A percentile compares a stretch with the other conserved stretches of the same genome.
Evolutionary conservation across 1,284 basidiomycete species (phyloP).

Genomic region (Rhodotorula sp.): DNA sequence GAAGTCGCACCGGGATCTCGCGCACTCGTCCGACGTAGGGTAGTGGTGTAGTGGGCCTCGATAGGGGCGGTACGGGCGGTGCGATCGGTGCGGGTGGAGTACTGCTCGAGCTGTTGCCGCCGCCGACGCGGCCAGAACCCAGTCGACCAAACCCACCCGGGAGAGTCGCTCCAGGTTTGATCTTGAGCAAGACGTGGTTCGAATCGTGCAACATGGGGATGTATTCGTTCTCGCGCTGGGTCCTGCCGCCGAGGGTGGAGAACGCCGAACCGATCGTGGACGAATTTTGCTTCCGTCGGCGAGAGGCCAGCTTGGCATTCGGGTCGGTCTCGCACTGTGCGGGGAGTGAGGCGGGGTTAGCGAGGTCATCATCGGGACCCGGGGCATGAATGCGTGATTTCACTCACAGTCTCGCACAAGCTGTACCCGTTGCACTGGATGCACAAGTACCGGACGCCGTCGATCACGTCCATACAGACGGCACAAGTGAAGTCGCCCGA

Average conservation of each 20-base stretch:
- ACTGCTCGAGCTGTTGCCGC: not conserved
- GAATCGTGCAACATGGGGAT: constrained; percentile 7
- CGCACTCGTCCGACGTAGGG: not conserved
- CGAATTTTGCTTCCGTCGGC: not conserved
- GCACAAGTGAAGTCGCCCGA: not conserved
- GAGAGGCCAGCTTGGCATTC: not conserved
- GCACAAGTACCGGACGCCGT: not conserved
- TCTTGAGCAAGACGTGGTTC: constrained; percentile 32
- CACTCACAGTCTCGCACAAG: not conserved
- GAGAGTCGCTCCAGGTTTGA: not conserved
- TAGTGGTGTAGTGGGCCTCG: not conserved
- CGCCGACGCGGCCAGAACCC: not conserved
- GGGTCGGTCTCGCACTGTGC: constrained; percentile 16
- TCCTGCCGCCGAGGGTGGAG: not conserved
- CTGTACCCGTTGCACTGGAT: not conserved
- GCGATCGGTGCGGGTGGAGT: not conserved
- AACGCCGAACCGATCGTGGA: not conserved
- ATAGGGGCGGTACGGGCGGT: not conserved
- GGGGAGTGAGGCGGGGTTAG: not conserved
- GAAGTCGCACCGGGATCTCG: not conserved
- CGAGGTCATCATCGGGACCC: no score
- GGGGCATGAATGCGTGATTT: no score
- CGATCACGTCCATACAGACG: not conserved
- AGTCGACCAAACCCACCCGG: not conserved
- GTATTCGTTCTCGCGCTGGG: not conserved